Evolutionary conservation across 2,329 filamentous ascomycete species (phyloP), one percentile per base, ranked within the genome.

Genomic region (Botrytis porri): DNA sequence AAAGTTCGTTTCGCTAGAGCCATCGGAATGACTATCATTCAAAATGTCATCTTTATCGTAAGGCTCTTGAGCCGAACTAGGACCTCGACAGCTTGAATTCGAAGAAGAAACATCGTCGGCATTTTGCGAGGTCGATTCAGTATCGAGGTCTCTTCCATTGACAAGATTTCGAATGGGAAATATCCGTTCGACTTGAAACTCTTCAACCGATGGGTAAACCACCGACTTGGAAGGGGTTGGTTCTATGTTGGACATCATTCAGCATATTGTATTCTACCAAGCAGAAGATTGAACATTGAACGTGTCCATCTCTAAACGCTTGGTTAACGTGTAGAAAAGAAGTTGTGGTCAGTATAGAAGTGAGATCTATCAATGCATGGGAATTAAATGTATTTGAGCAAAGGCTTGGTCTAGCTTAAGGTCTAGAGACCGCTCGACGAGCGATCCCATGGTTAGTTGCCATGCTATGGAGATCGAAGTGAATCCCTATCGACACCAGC

Each of bases 141-240:
- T 35, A 8, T 61, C 60, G 20, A 57, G 8, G 7, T 41, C 65
- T 25, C 57, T 43, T 54, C 73, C 70, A 48, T 54, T 45, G 29
- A 77, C 48, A 32, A 78, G 70, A 75, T 76, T 76, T 35, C 77
- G 75, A 48, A 79, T 78, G 12, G 77, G 77, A 71, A 77, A 78
- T 8, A 79, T 70, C 3, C 77, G 75, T 57, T 77, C 77, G 35
- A 76, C 71, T 8, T 43, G 63, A 39, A 78, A 75, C 16, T 75
- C 74, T n/a, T 73, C 70, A 54, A 73, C 32, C 8, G 74, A 64
- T 43, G 74, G 69, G 67, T 78, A 77, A 18, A 65, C 72, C 32
- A 76, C 73, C 41, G 75, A 73, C 25, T 75, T 74, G 51, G 75
- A 57, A 35, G 74, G 29, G 16, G 61, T 43, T 54, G 61, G 25